phyloP scores from a whole-genome alignment of 306 rosid genomes.

The Inga oerstediana region DNA sequence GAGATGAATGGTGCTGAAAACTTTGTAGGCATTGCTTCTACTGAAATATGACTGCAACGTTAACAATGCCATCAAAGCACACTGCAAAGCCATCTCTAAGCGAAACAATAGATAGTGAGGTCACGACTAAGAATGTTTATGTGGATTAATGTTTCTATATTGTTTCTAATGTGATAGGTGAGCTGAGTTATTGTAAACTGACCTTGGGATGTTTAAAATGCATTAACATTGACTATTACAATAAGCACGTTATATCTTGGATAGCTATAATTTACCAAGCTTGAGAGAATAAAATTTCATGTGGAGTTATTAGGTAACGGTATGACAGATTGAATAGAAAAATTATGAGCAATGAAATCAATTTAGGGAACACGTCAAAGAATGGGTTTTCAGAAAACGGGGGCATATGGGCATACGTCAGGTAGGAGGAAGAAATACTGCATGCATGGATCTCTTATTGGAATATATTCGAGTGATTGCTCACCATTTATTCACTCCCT shows the following conservation, averaged over 20 bases:
- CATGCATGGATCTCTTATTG: background rate
- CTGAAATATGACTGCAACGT: background rate
- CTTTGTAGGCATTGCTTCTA: slow-evolving; percentile 2
- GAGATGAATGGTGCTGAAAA: slow-evolving; percentile 10
- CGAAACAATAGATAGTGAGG: background rate
- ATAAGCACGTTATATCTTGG: background rate
- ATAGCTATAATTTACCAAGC: background rate
- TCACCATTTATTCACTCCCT: background rate
- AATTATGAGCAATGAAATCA: background rate
- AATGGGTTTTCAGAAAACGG: too few species aligned
- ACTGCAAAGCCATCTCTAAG: slow-evolving; percentile 11
- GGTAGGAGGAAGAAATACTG: too few species aligned
- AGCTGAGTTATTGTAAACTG: background rate
- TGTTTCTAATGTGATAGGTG: background rate
- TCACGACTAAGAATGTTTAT: background rate
- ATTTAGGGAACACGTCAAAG: background rate
- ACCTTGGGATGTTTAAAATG: background rate
- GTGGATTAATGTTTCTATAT: background rate
- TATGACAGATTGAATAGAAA: background rate
- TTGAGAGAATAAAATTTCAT: background rate
- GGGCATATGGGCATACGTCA: too few species aligned
- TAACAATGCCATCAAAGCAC: background rate
- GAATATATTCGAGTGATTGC: background rate
- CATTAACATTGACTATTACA: background rate
- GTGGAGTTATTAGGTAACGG: background rate